Base-by-base conservation (phyloP, 2,329 filamentous ascomycete genomes). In the Teratosphaeriaceae sp. region DNA sequence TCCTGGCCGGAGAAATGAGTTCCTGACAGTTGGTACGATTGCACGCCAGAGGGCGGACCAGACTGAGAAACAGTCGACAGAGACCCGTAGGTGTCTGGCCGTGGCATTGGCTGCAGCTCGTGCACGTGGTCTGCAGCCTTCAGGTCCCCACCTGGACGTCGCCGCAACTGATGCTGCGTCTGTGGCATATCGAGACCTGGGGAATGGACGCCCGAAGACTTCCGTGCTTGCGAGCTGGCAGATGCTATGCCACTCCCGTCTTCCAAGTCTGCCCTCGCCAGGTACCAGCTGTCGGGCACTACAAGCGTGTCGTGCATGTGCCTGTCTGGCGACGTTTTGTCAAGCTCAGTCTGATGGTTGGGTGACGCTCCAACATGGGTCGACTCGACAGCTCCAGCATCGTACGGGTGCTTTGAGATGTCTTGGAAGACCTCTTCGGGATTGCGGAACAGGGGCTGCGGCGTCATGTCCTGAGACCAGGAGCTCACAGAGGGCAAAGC, bases 61-160 rank as follows among this genome's bases (percentile, higher is more conserved):
- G 55, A 55, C 3, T 38, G 42, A 4, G 50, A 46, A 6, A 46
- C 40, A 2, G 56, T 53, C 2, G 54, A 55, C 9, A 54, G 42
- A 11, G 57, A 55, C 24, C 49, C 54, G 12, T 41, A 45, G 1
- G 78, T 81, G 40, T 65, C 57, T 24, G 66, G 65, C 35, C 69
- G 67, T 22, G 62, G 61, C 2, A 57, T 50, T 16, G 60, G 53
- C 39, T 68, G 64, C 6, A 73, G 59, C 44, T 72, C 69, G 34
- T 71, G 64, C 0, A 73, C 61, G 43, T 73, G 69, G 31, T 67
- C 64, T 6, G 61, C 68, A 22, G 65, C 67, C 40, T 69, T 65
- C 26, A 74, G 60, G 54, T 74, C 65, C 13, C 71, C 71, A 36
- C 70, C 71, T 34, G 71, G 71, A 27, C 68, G 61, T 39, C 71